Evolutionary conservation across 805 yeast species (phyloP), one percentile per base, ranked within the genome.

Genomic region (Teunomyces lycoperdinae): DNA sequence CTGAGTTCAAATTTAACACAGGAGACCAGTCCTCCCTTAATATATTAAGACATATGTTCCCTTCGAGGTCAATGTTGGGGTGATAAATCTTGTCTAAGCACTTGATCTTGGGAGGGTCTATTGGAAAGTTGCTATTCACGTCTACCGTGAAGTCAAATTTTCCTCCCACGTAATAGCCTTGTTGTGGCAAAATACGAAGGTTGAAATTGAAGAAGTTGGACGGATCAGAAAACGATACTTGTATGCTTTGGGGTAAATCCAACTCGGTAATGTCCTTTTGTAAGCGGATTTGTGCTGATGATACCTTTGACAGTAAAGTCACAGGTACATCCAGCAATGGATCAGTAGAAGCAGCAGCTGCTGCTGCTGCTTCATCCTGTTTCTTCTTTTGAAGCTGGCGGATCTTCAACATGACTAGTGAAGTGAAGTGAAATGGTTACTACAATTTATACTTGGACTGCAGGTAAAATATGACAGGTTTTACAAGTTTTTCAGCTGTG

Each of bases 21-120:
- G 99, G 98, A 27, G 90, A 83, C 99, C 99, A 92, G 64, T 92
- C 98, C 63, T 91, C 96, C 56, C 98, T 74, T 50, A 92, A 73
- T 31, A 92, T 91, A 62, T 92, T 92, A 50, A 92, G 75, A 62
- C 99, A 92, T 5, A 92, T 87, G 61, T 90, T 92, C 0, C 98
- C 98, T 39, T 87, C 85, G 16, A 81, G 62, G 63, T 92, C 97
- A 54, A 92, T 92, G 61, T 92, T 92, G 9, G 99, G 99, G 63
- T 92, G 99, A 67, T 87, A 92, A 4, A 92, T 87, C 60, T 77
- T 83, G 45, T 83, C 78, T 28, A 73, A 45, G 57, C 95, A 86
- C 55, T 78, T 77, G 46, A 90, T 89, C 60, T 83, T 87, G 8
- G 99, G 99, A 7, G 97, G 90, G 44, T 87, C 94, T 48, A 91